phyloP scores from a whole-genome alignment of 2,329 filamentous ascomycete species.

The Sclerotinia glacialis region DNA sequence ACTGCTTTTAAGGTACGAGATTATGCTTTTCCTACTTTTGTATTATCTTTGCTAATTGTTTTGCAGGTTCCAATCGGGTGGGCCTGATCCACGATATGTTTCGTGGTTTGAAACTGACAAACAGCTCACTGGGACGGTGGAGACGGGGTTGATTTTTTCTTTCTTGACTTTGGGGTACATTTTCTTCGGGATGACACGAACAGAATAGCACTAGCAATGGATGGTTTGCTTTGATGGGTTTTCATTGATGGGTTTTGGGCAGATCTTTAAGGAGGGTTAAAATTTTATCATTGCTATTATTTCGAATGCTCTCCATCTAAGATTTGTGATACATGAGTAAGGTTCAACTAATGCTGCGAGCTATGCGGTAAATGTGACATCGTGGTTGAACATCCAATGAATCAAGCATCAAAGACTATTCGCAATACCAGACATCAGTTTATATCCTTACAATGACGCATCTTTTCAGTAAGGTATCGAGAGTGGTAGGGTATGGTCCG shows the following conservation, averaged over 20 bases:
- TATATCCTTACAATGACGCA: too few species aligned
- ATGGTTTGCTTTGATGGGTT: neutral
- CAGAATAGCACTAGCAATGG: neutral
- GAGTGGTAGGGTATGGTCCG: too few species aligned
- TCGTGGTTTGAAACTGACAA: neutral
- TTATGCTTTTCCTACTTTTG: neutral
- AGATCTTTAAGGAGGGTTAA: neutral
- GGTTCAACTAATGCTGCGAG: neutral
- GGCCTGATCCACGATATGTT: neutral
- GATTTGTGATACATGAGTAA: neutral
- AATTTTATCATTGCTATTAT: neutral
- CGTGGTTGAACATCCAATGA: too few species aligned
- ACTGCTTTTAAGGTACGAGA: neutral
- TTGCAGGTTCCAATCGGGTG: neutral
- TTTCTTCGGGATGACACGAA: neutral
- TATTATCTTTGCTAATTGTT: neutral
- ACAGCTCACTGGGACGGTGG: neutral
- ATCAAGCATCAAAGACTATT: too few species aligned
- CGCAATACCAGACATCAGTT: too few species aligned
- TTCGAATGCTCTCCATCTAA: neutral
- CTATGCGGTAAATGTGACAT: too few species aligned
- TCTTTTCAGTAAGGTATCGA: too few species aligned
- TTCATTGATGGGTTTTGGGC: neutral
- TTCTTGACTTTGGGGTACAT: neutral
- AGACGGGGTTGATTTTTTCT: neutral